Evolutionary conservation across 106 monocot species (phyloP).

Genomic region (Acorus calamus): DNA sequence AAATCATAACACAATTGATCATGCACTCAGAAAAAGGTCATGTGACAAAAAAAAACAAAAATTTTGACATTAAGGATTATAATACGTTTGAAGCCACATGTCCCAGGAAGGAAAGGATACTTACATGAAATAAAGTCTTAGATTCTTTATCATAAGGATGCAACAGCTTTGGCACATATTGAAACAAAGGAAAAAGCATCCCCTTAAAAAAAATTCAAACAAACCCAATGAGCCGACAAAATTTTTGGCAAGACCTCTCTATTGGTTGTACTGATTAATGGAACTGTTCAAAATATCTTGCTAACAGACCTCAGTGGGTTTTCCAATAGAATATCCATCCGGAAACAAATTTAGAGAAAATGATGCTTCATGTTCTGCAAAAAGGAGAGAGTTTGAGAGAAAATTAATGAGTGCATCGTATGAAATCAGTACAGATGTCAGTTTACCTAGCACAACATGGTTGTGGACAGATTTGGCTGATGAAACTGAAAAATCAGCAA

Average conservation of each 20-base stretch:
- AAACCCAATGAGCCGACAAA: not conserved
- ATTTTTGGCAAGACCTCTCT: not conserved
- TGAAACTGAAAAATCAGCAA: constrained; percentile 7
- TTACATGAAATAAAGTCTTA: constrained; percentile 46
- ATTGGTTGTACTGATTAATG: no score
- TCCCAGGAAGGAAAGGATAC: not conserved
- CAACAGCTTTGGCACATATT: constrained; percentile 32
- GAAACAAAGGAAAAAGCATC: constrained; percentile 25
- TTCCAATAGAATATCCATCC: constrained; percentile 48
- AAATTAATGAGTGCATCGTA: not conserved
- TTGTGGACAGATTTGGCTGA: constrained; percentile 7
- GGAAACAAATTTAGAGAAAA: constrained; percentile 54
- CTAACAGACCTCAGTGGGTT: constrained; percentile 41
- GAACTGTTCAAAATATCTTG: not conserved
- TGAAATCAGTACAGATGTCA: not conserved
- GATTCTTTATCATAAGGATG: constrained; percentile 53
- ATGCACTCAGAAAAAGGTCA: no score
- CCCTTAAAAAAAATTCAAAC: constrained; percentile 7
- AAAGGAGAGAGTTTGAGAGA: constrained; percentile 1
- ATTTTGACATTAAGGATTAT: no score
- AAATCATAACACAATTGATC: no score
- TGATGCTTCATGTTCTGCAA: constrained; percentile 36
- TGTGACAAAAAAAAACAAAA: no score
- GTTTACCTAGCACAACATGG: constrained; percentile 6
- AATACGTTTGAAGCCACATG: no score